Percentiles rank a stretch among this genome's conserved stretches.
phyloP scores from a whole-genome alignment of 768 basidiomycete genomes.

The Daedaleopsis nitida region DNA sequence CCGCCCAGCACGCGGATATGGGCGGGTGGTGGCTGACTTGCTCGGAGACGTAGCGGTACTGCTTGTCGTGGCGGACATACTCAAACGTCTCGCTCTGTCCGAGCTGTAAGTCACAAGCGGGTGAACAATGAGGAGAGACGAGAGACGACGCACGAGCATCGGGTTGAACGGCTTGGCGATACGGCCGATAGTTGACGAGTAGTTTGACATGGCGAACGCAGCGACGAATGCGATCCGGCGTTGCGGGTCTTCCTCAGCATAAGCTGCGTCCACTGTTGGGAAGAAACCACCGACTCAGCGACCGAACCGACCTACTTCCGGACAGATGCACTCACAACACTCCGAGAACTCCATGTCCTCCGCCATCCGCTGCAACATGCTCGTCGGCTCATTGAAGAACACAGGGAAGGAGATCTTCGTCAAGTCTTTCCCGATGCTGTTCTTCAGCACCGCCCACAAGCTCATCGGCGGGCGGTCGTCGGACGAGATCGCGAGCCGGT shows the following conservation, averaged over 20 bases:
- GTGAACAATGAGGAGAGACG: not conserved
- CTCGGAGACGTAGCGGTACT: conserved; percentile 92
- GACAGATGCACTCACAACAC: conserved; percentile 59
- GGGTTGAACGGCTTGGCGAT: conserved; percentile 99
- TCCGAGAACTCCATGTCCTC: conserved; percentile 99
- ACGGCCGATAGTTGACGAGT: conserved; percentile 92
- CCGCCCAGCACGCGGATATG: conserved; percentile 94
- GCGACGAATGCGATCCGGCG: conserved; percentile 89
- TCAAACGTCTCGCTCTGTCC: conserved; percentile 89
- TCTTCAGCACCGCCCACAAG: conserved; percentile 93
- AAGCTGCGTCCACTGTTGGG: conserved; percentile 82
- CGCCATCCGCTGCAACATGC: conserved; percentile 97
- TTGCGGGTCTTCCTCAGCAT: conserved; percentile 71
- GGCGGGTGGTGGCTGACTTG: conserved; percentile 98
- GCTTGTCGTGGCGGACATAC: conserved; percentile 83
- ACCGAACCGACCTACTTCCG: too few species aligned
- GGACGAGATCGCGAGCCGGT: conserved; percentile 56
- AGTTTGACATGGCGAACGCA: conserved; percentile 98
- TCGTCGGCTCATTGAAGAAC: conserved; percentile 91
- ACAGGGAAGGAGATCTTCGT: conserved; percentile 96
- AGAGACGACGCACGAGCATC: conserved; percentile 80
- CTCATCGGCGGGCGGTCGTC: conserved; percentile 89
- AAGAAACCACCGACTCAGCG: not conserved
- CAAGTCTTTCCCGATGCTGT: conserved; percentile 94
- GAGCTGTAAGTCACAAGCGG: not conserved